Evolutionary conservation across 2,329 filamentous ascomycete genomes (phyloP).

Genomic region (Chaetomiaceae sp.): DNA sequence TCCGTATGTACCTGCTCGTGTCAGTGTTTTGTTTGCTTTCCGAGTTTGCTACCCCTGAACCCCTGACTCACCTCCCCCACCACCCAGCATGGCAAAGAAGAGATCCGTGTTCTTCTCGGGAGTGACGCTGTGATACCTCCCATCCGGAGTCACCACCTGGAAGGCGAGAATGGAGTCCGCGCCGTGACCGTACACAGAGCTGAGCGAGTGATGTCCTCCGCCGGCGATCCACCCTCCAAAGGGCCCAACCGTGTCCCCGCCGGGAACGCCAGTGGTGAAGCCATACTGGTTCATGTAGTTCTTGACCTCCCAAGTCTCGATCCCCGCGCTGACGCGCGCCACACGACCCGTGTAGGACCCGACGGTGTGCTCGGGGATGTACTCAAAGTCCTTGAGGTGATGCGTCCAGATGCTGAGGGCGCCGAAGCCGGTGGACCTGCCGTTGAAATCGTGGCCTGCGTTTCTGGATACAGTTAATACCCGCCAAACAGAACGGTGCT

Average conservation of each 20-base stretch:
- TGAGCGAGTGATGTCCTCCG: neutral
- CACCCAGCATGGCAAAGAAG: neutral
- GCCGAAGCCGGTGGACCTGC: slow-evolving; percentile 55
- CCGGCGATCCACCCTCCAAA: neutral
- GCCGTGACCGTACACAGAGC: neutral
- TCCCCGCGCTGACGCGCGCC: slow-evolving; percentile 45
- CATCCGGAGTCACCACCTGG: neutral
- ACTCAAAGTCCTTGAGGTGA: slow-evolving; percentile 41
- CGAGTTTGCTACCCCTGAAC: neutral
- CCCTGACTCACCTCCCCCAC: neutral
- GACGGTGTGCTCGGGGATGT: slow-evolving; percentile 33
- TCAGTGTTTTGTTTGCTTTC: neutral
- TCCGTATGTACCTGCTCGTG: slow-evolving; percentile 21
- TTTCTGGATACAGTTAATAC: slow-evolving; percentile 29
- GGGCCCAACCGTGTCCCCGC: neutral
- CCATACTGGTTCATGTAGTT: neutral
- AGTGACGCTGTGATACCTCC: neutral
- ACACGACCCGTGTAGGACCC: slow-evolving; percentile 40
- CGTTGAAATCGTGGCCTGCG: slow-evolving; percentile 52
- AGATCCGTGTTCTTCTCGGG: neutral
- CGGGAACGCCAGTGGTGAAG: neutral
- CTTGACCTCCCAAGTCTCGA: slow-evolving; percentile 5
- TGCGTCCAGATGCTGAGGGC: slow-evolving; percentile 52
- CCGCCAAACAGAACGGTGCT: neutral
- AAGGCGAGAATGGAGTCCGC: neutral